A percentile compares a stretch with the other conserved stretches of the same genome.
phyloP scores from a whole-genome alignment of 257 asterid genomes.

The Solanum appendiculatum region DNA sequence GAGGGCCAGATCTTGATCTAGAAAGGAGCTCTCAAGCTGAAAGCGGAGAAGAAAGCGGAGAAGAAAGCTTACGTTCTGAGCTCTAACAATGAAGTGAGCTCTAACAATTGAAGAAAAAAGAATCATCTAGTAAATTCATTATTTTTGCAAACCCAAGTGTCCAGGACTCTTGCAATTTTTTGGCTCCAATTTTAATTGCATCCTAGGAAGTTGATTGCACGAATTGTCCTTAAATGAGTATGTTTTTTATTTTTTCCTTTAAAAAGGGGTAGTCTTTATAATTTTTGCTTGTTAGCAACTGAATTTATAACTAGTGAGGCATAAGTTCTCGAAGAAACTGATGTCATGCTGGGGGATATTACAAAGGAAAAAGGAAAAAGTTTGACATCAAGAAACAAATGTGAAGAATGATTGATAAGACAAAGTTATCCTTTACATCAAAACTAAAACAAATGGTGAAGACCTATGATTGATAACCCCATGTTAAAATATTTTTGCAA shows the following conservation, averaged over 20 bases:
- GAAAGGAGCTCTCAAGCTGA: too few species aligned
- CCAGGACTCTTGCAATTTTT: neutral
- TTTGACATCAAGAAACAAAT: neutral
- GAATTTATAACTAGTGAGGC: too few species aligned
- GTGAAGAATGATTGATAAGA: neutral
- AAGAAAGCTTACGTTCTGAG: too few species aligned
- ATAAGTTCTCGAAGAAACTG: too few species aligned
- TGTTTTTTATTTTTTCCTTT: neutral
- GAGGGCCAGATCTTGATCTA: too few species aligned
- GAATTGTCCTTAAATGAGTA: neutral
- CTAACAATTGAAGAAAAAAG: too few species aligned
- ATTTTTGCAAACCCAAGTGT: neutral
- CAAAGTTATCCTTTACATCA: neutral
- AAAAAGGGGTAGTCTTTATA: too few species aligned
- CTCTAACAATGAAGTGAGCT: too few species aligned
- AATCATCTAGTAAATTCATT: neutral
- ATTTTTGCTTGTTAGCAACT: neutral
- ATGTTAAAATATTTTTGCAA: too few species aligned
- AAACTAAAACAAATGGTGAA: too few species aligned
- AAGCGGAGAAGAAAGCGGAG: too few species aligned
- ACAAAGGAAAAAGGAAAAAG: neutral
- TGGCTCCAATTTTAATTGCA: neutral
- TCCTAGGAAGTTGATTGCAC: neutral
- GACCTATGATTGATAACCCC: too few species aligned
- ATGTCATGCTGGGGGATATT: neutral